Base-by-base conservation (phyloP, 1,139 yeast genomes). In the Lodderomyces theae region DNA sequence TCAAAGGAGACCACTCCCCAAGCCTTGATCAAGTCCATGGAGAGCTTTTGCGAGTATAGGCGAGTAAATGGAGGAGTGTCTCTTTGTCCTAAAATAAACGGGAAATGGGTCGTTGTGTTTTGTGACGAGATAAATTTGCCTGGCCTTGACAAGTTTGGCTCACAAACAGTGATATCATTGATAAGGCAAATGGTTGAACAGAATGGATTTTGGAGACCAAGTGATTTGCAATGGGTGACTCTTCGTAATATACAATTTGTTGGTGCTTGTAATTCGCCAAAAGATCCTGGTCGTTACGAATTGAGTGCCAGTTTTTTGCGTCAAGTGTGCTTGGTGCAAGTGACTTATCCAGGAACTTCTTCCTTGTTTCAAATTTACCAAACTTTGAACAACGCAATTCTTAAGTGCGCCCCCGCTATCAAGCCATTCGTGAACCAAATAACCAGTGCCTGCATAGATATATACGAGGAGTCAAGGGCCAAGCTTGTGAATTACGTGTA, bases 91-190 rank as follows among this genome's bases (percentile, higher is more conserved):
- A 68, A 73, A 33, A 66, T 74, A 9, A 58, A 72, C 4, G 88
- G 88, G 0, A 80, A 82, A 45, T 79, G 94, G 80, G 73, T 87
- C 8, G 94, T 89, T 1, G 73, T 89, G 1, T 92, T 92, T 57
- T 89, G 96, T 56, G 98, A 92, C 60, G 98, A 92, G 57, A 79
- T 92, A 44, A 92, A 92, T 53, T 69, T 92, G 25, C 97, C 97
- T 0, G 76, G 76, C 2, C 56, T 64, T 5, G 97, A 90, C 56
- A 61, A 62, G n/a, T 88, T 77, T 58, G 95, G 88, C 0, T 77
- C 94, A 0, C 96, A 89, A 49, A 66, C 70, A 1, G 86, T 84
- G 0, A 80, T 88, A n/a, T 73, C 86, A 1, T 74, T 90, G 34
- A 58, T 92, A 42, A 74, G 97, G 39, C 94, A 86, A 52, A 59